Conservation (phyloP, 108 stramenopile genomes). For the Fragilaria radians region DNA sequence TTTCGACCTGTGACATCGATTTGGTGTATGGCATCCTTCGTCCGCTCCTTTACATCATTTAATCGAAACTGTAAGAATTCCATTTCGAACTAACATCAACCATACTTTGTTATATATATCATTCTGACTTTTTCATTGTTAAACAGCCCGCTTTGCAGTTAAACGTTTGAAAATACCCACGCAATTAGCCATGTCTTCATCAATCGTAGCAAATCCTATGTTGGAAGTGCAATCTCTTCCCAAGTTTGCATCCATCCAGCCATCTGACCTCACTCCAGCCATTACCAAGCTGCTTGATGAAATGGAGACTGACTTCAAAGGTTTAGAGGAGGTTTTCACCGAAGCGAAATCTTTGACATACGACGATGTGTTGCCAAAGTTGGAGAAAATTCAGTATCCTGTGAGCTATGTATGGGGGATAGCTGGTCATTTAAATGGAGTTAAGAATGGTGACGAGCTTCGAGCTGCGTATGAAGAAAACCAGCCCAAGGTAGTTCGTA, state of each 20-base stretch:
- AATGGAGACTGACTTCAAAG: slow-evolving; percentile 61
- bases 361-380: slow-evolving; percentile 67
- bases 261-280: slow-evolving; percentile 81
- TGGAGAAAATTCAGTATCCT: slow-evolving; percentile 71
- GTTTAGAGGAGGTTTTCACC: slow-evolving; percentile 46
- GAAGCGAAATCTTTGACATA: slow-evolving; percentile 18
- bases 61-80: too few relatives aligned
- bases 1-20: too few relatives aligned
- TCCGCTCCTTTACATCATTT: too few relatives aligned
- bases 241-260: slow-evolving; percentile 75
- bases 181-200: too few relatives aligned
- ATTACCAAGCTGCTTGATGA: slow-evolving; percentile 52
- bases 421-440: slow-evolving; percentile 95
- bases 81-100: too few relatives aligned
- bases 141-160: too few relatives aligned
- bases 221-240: slow-evolving; percentile 76
- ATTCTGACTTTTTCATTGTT: too few relatives aligned
- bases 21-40: too few relatives aligned
- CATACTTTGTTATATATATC: too few relatives aligned
- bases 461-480: slow-evolving; percentile 87
- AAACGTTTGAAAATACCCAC: too few relatives aligned
- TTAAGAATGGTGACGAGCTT: slow-evolving; percentile 93
- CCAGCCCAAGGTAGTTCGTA: slow-evolving; percentile 90
- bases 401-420: slow-evolving; percentile 92
- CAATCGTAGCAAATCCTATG: too few relatives aligned